Conservation (phyloP, 495 filamentous ascomycete species). For the Bryoglossum gracile region DNA sequence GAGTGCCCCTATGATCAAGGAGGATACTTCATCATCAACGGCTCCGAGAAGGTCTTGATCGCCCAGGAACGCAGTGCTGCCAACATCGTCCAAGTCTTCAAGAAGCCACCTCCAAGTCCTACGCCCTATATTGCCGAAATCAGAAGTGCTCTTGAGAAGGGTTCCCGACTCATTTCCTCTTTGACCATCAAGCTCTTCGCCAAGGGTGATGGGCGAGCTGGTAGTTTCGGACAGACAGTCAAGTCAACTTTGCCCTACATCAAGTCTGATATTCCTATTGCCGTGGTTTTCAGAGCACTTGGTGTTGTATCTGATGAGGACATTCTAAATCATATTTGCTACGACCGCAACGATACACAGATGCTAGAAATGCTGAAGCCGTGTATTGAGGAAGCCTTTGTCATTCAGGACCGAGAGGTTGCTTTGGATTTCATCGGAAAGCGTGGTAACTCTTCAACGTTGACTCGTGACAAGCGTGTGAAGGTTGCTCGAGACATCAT, state of each 20-base stretch:
- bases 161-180: conserved; percentile 84
- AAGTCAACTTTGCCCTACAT: conserved; percentile 87
- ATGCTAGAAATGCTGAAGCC: conserved; percentile 98
- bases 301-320: conserved; percentile 97
- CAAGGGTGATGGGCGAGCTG: conserved; percentile 73
- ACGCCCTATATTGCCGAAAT: conserved; percentile 94
- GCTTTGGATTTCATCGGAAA: conserved; percentile 94
- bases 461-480: conserved; percentile 80
- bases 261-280: conserved; percentile 87
- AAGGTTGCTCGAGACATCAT: conserved; percentile 87
- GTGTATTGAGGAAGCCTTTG: conserved; percentile 91
- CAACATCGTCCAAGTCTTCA: conserved; percentile 98
- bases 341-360: conserved; percentile 86
- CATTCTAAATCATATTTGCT: conserved; percentile 95
- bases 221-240: conserved; percentile 84
- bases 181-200: conserved; percentile 81
- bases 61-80: conserved; percentile 95
- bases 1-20: conserved; percentile 98
- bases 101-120: conserved; percentile 80
- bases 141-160: conserved; percentile 91
- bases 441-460: conserved; percentile 66
- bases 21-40: conserved; percentile 98
- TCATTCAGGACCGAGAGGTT: conserved; percentile 93
- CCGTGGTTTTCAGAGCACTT: conserved; percentile 88
- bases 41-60: conserved; percentile 98